Evolutionary conservation across 495 filamentous ascomycete species (phyloP), one percentile per base, ranked within the genome.

Genomic region (Haplographium delicatum): DNA sequence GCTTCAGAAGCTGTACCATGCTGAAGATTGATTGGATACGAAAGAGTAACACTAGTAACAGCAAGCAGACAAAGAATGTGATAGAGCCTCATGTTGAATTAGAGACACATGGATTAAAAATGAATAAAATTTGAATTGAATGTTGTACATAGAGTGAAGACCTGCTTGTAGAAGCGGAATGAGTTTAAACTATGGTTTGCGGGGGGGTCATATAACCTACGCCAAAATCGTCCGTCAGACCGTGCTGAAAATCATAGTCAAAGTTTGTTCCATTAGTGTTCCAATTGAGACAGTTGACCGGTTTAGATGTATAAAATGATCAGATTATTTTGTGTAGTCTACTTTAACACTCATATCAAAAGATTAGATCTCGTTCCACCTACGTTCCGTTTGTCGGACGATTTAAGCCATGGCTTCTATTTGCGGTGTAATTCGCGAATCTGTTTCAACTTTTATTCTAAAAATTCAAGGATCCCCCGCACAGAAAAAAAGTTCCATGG

Each of bases 81-180:
- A 8, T 33, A 10, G 37, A 53, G 42, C 44, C 35, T 40, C 51
- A 47, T 53, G 6, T 47, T 41, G 35, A 34, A 40, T 44, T n/a
- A n/a, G n/a, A n/a, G n/a, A n/a, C n/a, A n/a, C n/a, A n/a, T n/a
- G n/a, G n/a, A 51, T 44, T 23, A 13, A 30, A 10, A 44, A 24
- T 19, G 23, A 49, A 42, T 9, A 22, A 25, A 31, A 30, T 18
- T 19, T 28, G 43, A 25, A 42, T 47, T 4, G 8, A 39, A 47
- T n/a, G 1, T 44, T 28, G 35, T 51, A 35, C 18, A 44, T 26
- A 7, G 15, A 4, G n/a, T 23, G 33, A 41, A 39, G 28, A 46
- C 20, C 33, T 16, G 34, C 13, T 46, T 41, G 19, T 8, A 43
- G 25, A n/a, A 22, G 39, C 6, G 25, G 43, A 53, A 43, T 5